phyloP scores from a whole-genome alignment of 225 moss, liverwort and hornwort genomes.

The Neckera pumila region DNA sequence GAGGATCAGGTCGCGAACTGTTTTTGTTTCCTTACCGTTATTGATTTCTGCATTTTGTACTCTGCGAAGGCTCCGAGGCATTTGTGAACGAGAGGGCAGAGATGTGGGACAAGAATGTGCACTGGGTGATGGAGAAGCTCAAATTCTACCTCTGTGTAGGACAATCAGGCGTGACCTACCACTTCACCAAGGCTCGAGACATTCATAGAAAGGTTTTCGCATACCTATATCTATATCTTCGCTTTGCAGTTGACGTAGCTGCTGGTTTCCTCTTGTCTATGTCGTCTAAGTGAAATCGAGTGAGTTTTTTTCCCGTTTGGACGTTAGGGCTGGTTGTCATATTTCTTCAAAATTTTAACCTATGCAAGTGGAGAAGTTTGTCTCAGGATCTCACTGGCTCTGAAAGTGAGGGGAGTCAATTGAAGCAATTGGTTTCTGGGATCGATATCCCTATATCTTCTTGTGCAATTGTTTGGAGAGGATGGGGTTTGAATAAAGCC shows the following conservation, averaged over 20 bases:
- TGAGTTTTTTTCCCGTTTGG: background rate
- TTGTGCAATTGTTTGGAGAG: background rate
- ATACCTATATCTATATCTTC: background rate
- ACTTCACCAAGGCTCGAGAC: slow-evolving; percentile 21
- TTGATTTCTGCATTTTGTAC: background rate
- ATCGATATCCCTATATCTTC: background rate
- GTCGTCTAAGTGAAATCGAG: background rate
- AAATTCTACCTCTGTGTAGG: slow-evolving; percentile 34
- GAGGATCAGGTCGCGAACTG: background rate
- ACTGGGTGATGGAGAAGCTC: slow-evolving; percentile 50
- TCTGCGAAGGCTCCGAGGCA: slow-evolving; percentile 7
- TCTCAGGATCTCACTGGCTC: background rate
- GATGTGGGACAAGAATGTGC: slow-evolving; percentile 52
- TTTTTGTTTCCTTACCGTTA: background rate
- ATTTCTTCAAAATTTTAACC: background rate
- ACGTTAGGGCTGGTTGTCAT: background rate
- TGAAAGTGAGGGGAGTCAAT: background rate
- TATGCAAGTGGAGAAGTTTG: background rate
- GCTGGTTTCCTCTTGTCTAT: background rate
- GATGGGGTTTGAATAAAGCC: background rate
- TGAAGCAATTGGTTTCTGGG: background rate
- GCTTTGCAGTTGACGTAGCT: background rate
- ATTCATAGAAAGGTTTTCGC: slow-evolving; percentile 32
- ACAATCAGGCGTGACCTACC: slow-evolving; percentile 35
- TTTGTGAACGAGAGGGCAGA: slow-evolving; percentile 23